Evolutionary conservation across 805 yeast species (phyloP), one percentile per base, ranked within the genome.

Genomic region (Candida mattraensis): DNA sequence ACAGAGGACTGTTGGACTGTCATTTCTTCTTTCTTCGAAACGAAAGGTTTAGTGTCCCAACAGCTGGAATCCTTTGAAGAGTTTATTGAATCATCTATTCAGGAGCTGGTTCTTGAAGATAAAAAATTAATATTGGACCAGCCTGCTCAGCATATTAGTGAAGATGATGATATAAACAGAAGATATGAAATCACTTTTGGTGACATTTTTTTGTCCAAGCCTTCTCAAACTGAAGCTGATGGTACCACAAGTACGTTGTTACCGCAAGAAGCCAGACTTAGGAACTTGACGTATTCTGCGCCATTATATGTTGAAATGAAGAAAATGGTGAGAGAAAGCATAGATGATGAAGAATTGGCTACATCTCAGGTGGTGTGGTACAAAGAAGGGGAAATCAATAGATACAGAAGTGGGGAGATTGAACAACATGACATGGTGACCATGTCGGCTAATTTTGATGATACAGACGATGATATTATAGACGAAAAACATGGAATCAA

Each of bases 1-100:
- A 86, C 96, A 18, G 99, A 93, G 69, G 99, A 93, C 72, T 93
- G 99, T 66, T 93, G 99, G 99, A 83, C 95, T 20, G 98, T 93
- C 45, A 93, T 93, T 50, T 84, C 96, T 18, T 78, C 98, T 12
- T 93, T 93, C 64, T 93, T 93, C 73, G 87, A 84, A 66, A 94
- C 89, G 58, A 91, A 89, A 60, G 99, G 99, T 42, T 74, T 93
- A 50, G 99, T 93, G 18, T 88, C 98, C 16, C 99, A 93, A 67
- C 99, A 93, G 71, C 73, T 93, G 56, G 99, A 93, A 58, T 94
- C 99, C 13, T 93, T 94, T 61, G 96, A 93, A 67, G 99, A 93
- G 69, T 93, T 93, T 66, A 89, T 93, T 50, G 95, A 88, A 62
- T 81, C 95, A 22, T 87, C 98, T 28, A 87, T 93, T 60, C 99